phyloP scores from a whole-genome alignment of 768 basidiomycete genomes.

The Rhodotorula paludigena region DNA sequence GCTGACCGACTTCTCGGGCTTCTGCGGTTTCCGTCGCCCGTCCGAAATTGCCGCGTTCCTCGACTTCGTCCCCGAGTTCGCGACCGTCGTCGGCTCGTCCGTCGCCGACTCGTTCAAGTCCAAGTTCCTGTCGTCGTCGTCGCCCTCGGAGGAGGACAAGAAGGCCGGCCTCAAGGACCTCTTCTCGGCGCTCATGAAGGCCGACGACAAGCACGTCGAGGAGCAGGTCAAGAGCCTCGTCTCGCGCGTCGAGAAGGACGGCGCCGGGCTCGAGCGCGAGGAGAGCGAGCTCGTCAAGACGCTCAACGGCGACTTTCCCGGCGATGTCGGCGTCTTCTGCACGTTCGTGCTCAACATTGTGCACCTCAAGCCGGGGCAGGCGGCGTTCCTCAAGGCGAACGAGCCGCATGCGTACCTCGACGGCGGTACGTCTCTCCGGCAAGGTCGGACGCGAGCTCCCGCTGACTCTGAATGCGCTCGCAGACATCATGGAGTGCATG shows the following conservation, averaged over 20 bases:
- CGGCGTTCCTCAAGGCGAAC: constrained; percentile 89
- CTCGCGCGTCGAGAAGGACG: constrained; percentile 55
- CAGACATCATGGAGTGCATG: constrained; percentile 99
- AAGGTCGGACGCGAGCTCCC: not conserved
- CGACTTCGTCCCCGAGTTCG: constrained; percentile 66
- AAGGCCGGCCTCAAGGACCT: constrained; percentile 58
- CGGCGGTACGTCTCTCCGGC: constrained; percentile 60
- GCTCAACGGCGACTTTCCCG: constrained; percentile 68
- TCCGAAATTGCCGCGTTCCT: constrained; percentile 65
- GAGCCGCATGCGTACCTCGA: constrained; percentile 95
- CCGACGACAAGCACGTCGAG: constrained; percentile 56
- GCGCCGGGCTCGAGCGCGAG: constrained; percentile 44
- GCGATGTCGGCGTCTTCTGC: constrained; percentile 90
- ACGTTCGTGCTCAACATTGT: constrained; percentile 84
- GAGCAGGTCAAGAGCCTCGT: constrained; percentile 59
- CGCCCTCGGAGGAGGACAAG: constrained; percentile 48
- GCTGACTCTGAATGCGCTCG: not conserved
- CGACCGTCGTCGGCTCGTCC: constrained; percentile 55
- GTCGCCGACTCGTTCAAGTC: constrained; percentile 54
- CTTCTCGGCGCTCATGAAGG: constrained; percentile 79
- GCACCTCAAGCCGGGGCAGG: constrained; percentile 70
- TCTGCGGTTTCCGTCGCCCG: constrained; percentile 90
- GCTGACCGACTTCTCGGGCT: constrained; percentile 76
- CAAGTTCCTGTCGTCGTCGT: constrained; percentile 54
- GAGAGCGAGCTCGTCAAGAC: constrained; percentile 55